Evolutionary conservation across 2,329 filamentous ascomycete genomes (phyloP), one percentile per base, ranked within the genome.

Genomic region (Pestalotiopsis sp.): DNA sequence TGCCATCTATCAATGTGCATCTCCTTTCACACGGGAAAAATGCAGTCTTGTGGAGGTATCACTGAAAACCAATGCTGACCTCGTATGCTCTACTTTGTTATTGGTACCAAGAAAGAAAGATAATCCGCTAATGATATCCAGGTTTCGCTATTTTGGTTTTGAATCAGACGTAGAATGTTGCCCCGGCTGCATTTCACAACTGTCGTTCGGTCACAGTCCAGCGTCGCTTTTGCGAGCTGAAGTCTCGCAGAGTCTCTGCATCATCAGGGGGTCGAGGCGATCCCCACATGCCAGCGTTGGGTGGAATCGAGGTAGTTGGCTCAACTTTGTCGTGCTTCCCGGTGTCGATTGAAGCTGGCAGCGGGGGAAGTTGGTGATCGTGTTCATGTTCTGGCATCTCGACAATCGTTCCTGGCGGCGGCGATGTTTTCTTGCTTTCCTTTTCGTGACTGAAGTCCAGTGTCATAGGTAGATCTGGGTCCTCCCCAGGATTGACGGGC

Each of bases 191-290:
- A 58, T 5, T 0, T 26, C 22, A 58, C 22, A 39, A n/a, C 38
- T 66, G 75, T 59, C 75, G 80, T 71, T 88, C 86, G 59, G 82
- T 87, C 4, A 88, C 82, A 24, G 86, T 87, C 86, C 86, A 89
- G 26, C 86, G 80, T 64, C 86, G 77, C 76, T 88, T 88, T 1
- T 81, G 78, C 22, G 80, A 78, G 40, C 79, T 81, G 67, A 81
- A 67, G 67, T 88, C 86, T 6, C 83, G 78, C 38, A 81, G 76
- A 38, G 77, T 78, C 65, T 87, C 85, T 0, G 81, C 82, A 56
- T 84, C 80, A 7, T 79, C 82, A 14, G 81, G 78, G 22, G 83
- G 81, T 64, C 78, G 76, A 3, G 83, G 82, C 10, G 80, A 71
- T 3, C 81, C 81, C 83, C 82, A 85, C 2, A 81, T 79, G 20